Evolutionary conservation across 2,329 filamentous ascomycete species (phyloP), one percentile per base, ranked within the genome.

Genomic region (Grosmannia clavigera): DNA sequence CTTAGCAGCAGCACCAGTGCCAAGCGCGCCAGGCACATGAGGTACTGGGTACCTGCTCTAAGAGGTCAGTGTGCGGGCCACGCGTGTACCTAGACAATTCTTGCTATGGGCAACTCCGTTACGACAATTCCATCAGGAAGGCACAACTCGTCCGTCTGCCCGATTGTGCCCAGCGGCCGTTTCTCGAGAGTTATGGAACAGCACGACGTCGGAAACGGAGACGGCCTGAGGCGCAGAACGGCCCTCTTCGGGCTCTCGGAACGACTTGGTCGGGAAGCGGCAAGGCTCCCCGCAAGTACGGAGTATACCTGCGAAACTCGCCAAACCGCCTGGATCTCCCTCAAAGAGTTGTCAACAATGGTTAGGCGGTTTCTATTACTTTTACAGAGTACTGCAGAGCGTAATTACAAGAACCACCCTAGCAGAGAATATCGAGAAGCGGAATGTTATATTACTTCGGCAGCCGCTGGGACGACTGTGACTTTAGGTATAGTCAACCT

Each of bases 401-500:
- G n/a, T 9, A 50, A 14, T 9, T 22, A 22, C n/a, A 27, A 11
- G 22, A 16, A 22, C 7, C 10, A 5, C 22, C 43, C 43, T 19
- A n/a, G 19, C 5, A n/a, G 19, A 52, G 6, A 16, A 19, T 16
- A 3, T 22, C 22, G 22, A 22, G 22, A 22, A 22, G 22, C 22
- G 1, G 22, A 22, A 22, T 22, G 22, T 22, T 22, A 1, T 22
- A 22, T 22, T 22, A 62, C 61, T 58, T 62, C 55, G 61, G 61
- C 58, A 62, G 52, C 48, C 48, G 58, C 55, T 58, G 55, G 60
- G 40, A 59, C 54, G 35, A 43, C 53, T 33, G 48, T 53, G 27
- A 25, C 55, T 38, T 38, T 31, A 46, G 25, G 53, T 57, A 14
- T 19, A 31, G 31, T 25, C 35, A 54, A 22, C 52, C 52, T 55